phyloP scores from a whole-genome alignment of 768 basidiomycete genomes.

The Russula olivacea region DNA sequence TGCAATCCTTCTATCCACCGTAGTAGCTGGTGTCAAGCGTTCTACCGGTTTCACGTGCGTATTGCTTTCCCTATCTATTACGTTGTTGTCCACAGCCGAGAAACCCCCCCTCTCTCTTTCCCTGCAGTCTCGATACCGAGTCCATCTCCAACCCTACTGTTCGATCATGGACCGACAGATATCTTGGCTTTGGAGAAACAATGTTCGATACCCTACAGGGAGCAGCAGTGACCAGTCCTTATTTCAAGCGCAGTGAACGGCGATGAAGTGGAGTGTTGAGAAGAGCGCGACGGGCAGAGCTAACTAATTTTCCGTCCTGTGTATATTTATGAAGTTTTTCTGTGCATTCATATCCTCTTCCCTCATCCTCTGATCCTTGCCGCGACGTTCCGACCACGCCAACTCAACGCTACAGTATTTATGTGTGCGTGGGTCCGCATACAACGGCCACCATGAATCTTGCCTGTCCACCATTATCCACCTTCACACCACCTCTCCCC shows the following conservation, averaged over 20 bases:
- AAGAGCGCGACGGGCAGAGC: neutral
- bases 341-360: neutral
- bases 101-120: conserved; percentile 5
- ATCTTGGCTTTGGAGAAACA: conserved; percentile 82
- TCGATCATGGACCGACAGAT: conserved; percentile 71
- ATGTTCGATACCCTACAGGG: conserved; percentile 82
- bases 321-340: neutral
- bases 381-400: neutral
- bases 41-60: conserved; percentile 89
- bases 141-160: conserved; percentile 71
- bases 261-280: conserved; percentile 28
- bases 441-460: conserved; percentile 9
- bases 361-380: neutral
- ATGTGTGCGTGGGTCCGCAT: neutral
- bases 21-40: conserved; percentile 85
- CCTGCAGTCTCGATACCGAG: conserved; percentile 59
- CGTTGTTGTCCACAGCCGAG: conserved; percentile 3
- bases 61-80: conserved; percentile 5
- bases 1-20: conserved; percentile 78
- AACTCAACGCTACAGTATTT: neutral
- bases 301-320: neutral
- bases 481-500: conserved; percentile 16
- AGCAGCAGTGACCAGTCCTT: conserved; percentile 79
- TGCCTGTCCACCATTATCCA: conserved; percentile 11
- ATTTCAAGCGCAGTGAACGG: conserved; percentile 59